Evolutionary conservation across 1,139 yeast species (phyloP).

Genomic region (Suhomyces choctaworum): DNA sequence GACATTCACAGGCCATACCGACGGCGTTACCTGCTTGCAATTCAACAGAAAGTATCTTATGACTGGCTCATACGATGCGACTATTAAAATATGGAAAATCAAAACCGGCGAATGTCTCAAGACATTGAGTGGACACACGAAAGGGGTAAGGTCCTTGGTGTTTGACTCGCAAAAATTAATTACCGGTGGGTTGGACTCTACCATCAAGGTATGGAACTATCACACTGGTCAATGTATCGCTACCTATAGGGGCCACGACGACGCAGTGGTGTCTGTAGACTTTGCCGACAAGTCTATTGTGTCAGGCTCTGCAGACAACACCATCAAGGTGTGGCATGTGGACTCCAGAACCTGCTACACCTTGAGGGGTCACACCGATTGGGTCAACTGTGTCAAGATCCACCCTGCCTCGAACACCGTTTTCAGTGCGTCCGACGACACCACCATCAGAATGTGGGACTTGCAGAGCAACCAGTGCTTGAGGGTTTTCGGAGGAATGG

Average conservation of each 20-base stretch:
- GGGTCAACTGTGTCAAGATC: slow-evolving; percentile 88
- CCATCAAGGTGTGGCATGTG: slow-evolving; percentile 95
- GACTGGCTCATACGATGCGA: slow-evolving; percentile 90
- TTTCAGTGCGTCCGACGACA: slow-evolving; percentile 88
- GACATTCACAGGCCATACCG: slow-evolving; percentile 80
- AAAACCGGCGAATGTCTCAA: slow-evolving; percentile 76
- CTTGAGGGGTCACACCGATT: slow-evolving; percentile 86
- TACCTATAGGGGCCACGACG: slow-evolving; percentile 90
- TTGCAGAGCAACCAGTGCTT: slow-evolving; percentile 76
- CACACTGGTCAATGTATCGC: slow-evolving; percentile 92
- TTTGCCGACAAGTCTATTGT: slow-evolving; percentile 81
- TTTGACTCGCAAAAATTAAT: slow-evolving; percentile 88
- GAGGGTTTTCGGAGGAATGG: slow-evolving; percentile 72
- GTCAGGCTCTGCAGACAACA: slow-evolving; percentile 88
- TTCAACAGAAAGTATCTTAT: slow-evolving; percentile 74
- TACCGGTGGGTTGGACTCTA: slow-evolving; percentile 88
- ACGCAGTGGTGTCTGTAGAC: slow-evolving; percentile 80
- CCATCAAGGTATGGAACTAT: slow-evolving; percentile 94
- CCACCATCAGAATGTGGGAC: slow-evolving; percentile 95
- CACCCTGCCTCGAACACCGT: slow-evolving; percentile 77
- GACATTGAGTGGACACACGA: slow-evolving; percentile 77
- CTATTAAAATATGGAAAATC: slow-evolving; percentile 87
- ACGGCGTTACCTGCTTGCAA: slow-evolving; percentile 84
- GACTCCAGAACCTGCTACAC: slow-evolving; percentile 91
- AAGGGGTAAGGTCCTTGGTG: slow-evolving; percentile 79